These are phyloP conservation scores for Cutaneotrichosporon sp. DNA, from an alignment of 1,284 basidiomycete species.

Conservation along the genomic window DNA sequence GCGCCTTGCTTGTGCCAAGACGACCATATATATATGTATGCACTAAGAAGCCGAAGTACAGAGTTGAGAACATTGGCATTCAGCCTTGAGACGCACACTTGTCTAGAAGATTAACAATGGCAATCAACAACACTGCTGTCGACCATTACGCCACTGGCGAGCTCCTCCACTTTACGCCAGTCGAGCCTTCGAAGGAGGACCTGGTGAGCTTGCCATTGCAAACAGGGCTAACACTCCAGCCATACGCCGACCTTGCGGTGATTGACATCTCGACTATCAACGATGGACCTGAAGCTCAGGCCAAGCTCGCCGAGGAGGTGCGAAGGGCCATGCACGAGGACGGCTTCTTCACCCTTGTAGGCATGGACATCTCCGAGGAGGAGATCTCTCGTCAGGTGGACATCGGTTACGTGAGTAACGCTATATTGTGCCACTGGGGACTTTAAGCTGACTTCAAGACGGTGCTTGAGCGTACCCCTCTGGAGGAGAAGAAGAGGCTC, in stretches of 20 bases:
- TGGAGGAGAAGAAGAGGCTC: slow-evolving; percentile 19
- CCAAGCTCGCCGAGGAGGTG: slow-evolving; percentile 10
- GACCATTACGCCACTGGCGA: slow-evolving; percentile 12
- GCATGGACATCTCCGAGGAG: slow-evolving; percentile 13
- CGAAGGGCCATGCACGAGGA: slow-evolving; percentile 20
- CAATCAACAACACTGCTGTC: slow-evolving; percentile 49
- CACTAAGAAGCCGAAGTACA: too few species aligned
- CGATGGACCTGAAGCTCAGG: slow-evolving; percentile 14
- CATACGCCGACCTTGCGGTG: slow-evolving; percentile 20
- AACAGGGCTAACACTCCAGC: slow-evolving; percentile 4
- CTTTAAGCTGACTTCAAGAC: slow-evolving; percentile 18
- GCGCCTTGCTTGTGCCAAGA: too few species aligned
- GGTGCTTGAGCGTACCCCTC: slow-evolving; percentile 17
- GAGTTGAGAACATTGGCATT: too few species aligned
- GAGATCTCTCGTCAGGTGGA: slow-evolving; percentile 22
- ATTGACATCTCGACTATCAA: slow-evolving; percentile 19
- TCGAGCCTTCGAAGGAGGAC: slow-evolving; percentile 3
- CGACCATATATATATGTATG: too few species aligned
- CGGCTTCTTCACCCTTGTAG: slow-evolving; percentile 22
- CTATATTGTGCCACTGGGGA: too few species aligned
- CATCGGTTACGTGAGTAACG: slow-evolving; percentile 22
- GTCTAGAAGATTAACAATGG: not conserved
- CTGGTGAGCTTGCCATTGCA: slow-evolving; percentile 1
- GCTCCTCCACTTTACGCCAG: slow-evolving; percentile 15
- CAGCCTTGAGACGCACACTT: too few species aligned